Percentiles rank a stretch among this genome's conserved stretches.
Conservation (phyloP, 2,329 filamentous ascomycete genomes). For the Aspergillus sp. region DNA sequence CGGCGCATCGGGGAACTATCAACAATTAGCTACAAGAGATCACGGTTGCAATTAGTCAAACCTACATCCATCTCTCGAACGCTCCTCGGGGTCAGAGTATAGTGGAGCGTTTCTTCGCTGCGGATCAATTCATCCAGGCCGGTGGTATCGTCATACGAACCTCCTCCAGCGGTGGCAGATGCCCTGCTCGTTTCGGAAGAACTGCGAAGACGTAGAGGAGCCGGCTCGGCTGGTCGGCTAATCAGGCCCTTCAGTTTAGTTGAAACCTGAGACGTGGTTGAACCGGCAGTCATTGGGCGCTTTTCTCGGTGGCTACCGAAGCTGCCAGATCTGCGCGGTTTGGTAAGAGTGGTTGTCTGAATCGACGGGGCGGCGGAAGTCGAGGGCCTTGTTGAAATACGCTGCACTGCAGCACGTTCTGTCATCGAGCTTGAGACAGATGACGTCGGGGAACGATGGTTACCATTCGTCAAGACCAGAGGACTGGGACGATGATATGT, state of each 20-base stretch:
- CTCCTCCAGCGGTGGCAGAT: conserved; percentile 30
- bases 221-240: conserved; percentile 33
- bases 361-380: conserved; percentile 33
- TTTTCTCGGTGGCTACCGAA: conserved; percentile 43
- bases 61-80: conserved; percentile 77
- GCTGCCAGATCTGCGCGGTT: conserved; percentile 45
- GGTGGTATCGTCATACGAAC: conserved; percentile 60
- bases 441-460: conserved; percentile 28
- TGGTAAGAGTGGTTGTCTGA: conserved; percentile 28
- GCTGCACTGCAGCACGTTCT: conserved; percentile 49
- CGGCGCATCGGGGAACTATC: conserved; percentile 40
- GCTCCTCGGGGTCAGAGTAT: conserved; percentile 77
- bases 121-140: conserved; percentile 81
- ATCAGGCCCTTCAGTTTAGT: conserved; percentile 50
- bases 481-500: conserved; percentile 32
- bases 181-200: conserved; percentile 43
- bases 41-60: conserved; percentile 20
- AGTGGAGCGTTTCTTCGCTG: conserved; percentile 81
- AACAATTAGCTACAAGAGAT: conserved; percentile 9
- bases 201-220: conserved; percentile 37
- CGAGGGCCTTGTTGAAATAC: conserved; percentile 39
- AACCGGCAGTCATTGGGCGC: conserved; percentile 46
- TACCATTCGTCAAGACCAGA: conserved; percentile 29
- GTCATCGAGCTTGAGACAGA: conserved; percentile 31
- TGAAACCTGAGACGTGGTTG: conserved; percentile 45